Conservation (phyloP, 2,329 filamentous ascomycete genomes). For the Aspergillus calidoustus region DNA sequence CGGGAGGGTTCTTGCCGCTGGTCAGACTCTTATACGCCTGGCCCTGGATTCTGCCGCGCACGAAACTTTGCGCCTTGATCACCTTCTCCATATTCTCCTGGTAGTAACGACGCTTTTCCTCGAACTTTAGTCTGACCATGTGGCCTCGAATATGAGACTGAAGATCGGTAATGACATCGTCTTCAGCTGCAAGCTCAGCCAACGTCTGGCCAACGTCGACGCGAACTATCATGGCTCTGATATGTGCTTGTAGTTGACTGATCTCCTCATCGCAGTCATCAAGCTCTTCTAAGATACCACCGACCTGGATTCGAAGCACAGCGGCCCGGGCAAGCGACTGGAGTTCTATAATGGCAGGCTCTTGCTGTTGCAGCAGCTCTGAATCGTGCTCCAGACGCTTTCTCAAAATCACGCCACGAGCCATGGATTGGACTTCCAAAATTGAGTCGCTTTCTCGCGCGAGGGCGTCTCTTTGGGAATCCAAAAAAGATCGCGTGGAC, state of each 20-base stretch:
- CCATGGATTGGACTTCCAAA: constrained; percentile 57
- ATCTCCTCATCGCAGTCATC: constrained; percentile 70
- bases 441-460: constrained; percentile 49
- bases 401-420: constrained; percentile 49
- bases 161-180: constrained; percentile 74
- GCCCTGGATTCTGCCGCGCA: constrained; percentile 91
- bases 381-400: constrained; percentile 36
- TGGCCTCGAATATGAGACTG: constrained; percentile 76
- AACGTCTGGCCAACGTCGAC: constrained; percentile 74
- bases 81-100: constrained; percentile 98
- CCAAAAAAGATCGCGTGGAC: constrained; percentile 36
- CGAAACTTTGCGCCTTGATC: constrained; percentile 97
- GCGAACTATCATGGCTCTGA: constrained; percentile 78
- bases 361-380: constrained; percentile 37
- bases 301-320: constrained; percentile 45
- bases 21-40: constrained; percentile 98
- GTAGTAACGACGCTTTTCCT: constrained; percentile 86
- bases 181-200: constrained; percentile 78
- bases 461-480: constrained; percentile 45
- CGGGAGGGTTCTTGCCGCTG: constrained; percentile 92
- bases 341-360: constrained; percentile 37
- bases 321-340: constrained; percentile 49
- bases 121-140: constrained; percentile 74
- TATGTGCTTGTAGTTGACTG: constrained; percentile 72
- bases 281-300: constrained; percentile 68